Conservation (phyloP, 1,284 basidiomycete species). For the Exsudoporus floridanus region DNA sequence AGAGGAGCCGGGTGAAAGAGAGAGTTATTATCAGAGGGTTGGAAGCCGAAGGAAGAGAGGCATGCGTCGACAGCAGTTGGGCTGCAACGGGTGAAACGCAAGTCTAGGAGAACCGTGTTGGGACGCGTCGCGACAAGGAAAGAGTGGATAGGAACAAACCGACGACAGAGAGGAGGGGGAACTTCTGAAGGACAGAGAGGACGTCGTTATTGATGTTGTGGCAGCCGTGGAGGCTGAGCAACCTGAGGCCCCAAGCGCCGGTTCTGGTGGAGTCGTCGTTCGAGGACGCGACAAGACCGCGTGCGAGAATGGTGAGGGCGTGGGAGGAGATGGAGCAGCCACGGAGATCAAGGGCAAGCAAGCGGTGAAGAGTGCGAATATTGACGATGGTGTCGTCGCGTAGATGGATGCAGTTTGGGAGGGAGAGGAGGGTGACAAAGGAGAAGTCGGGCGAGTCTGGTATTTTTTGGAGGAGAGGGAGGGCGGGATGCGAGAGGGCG, state of each 20-base stretch:
- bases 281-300: slow-evolving; percentile 22
- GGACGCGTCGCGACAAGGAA: slow-evolving; percentile 2
- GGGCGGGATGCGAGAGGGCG: slow-evolving; percentile 51
- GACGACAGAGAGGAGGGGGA: slow-evolving; percentile 45
- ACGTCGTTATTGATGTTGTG: slow-evolving; percentile 37
- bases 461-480: slow-evolving; percentile 58
- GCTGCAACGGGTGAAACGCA: slow-evolving; percentile 35
- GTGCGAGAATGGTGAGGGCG: slow-evolving; percentile 48
- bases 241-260: slow-evolving; percentile 44
- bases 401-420: slow-evolving; percentile 51
- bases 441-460: slow-evolving; percentile 54
- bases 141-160: slow-evolving; percentile 36
- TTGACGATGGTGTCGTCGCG: slow-evolving; percentile 53
- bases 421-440: slow-evolving; percentile 59
- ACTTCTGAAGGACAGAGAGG: slow-evolving; percentile 34
- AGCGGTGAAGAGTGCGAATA: slow-evolving; percentile 50
- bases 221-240: slow-evolving; percentile 45
- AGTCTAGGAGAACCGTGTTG: slow-evolving; percentile 17
- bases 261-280: slow-evolving; percentile 5
- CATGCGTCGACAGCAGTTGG: slow-evolving; percentile 11
- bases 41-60: slow-evolving; percentile 26
- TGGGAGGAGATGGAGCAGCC: slow-evolving; percentile 49
- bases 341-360: slow-evolving; percentile 63
- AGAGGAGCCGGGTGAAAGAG: slow-evolving; percentile 31
- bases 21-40: slow-evolving; percentile 19